Evolutionary conservation across 2,329 filamentous ascomycete genomes (phyloP).

Genomic region (Alternaria infectoria): DNA sequence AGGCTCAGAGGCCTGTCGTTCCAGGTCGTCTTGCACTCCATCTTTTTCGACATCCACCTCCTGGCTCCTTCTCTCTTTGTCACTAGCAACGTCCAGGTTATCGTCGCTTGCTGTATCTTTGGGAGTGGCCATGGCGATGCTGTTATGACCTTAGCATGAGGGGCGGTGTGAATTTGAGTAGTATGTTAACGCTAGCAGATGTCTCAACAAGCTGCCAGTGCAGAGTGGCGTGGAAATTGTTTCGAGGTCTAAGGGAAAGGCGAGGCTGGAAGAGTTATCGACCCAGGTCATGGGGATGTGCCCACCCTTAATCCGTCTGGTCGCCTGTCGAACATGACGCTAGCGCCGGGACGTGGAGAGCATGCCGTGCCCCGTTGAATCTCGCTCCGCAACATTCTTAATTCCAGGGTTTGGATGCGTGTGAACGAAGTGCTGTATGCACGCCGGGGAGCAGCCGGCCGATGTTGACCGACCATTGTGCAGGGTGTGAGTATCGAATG

Average conservation of each 20-base stretch:
- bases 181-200: neutral
- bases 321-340: constrained; percentile 6
- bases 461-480: neutral
- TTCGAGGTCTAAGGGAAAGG: neutral
- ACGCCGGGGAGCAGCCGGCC: neutral
- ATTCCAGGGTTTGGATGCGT: neutral
- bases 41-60: constrained; percentile 25
- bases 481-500: neutral
- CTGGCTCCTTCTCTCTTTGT: neutral
- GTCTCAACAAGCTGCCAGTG: neutral
- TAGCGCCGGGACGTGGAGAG: constrained; percentile 9
- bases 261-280: neutral
- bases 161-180: neutral
- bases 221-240: neutral
- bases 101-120: neutral
- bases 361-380: neutral
- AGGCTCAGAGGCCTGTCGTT: constrained; percentile 33
- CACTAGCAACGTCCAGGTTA: neutral
- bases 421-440: neutral
- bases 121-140: neutral
- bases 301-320: neutral
- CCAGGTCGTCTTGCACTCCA: constrained; percentile 9
- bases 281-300: neutral
- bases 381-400: neutral
- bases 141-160: neutral